Evolutionary conservation across 768 basidiomycete genomes (phyloP).

Genomic region (Gautieria morchelliformis): DNA sequence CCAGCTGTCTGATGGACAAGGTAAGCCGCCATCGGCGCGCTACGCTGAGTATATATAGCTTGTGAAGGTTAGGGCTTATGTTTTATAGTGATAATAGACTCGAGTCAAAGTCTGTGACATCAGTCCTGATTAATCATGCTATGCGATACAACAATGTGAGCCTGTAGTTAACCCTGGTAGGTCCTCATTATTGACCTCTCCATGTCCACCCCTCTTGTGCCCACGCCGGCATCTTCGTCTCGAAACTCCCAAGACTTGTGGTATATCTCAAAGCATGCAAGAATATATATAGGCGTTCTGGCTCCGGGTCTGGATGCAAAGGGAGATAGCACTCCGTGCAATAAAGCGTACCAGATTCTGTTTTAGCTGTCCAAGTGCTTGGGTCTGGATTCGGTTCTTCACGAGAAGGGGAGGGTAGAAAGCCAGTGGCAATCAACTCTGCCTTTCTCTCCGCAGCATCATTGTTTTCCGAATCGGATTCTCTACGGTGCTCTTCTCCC

Average conservation of each 20-base stretch:
- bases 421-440: neutral
- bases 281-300: conserved; percentile 90
- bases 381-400: conserved; percentile 3
- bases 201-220: conserved; percentile 64
- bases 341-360: conserved; percentile 32
- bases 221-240: conserved; percentile 88
- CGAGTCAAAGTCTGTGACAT: no score
- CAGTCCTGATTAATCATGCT: no score
- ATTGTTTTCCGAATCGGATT: neutral
- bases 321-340: conserved; percentile 91
- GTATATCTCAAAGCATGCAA: conserved; percentile 85
- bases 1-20: no score
- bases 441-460: neutral
- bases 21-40: no score
- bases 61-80: no score
- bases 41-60: no score
- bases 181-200: conserved; percentile 15
- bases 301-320: conserved; percentile 85
- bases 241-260: conserved; percentile 67
- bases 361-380: conserved; percentile 1
- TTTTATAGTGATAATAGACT: no score
- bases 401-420: neutral
- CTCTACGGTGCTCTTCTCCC: neutral
- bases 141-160: no score
- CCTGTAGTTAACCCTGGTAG: no score